Evolutionary conservation across 768 basidiomycete genomes (phyloP).

Genomic region (Trametopsis cervina): DNA sequence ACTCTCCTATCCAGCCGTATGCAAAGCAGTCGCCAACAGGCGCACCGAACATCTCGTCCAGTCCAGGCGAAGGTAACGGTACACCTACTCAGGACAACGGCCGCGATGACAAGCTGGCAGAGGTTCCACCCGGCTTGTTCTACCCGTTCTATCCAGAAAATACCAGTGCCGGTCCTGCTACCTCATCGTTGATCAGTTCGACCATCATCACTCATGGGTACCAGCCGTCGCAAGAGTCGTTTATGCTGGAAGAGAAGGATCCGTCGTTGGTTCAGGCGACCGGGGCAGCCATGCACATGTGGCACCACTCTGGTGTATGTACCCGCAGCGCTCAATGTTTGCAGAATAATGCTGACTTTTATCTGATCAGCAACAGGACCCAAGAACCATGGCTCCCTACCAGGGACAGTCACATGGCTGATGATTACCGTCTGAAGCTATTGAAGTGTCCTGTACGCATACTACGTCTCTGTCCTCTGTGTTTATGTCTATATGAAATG

Average conservation of each 20-base stretch:
- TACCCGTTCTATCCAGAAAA: slow-evolving; percentile 74
- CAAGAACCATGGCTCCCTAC: slow-evolving; percentile 7
- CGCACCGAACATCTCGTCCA: slow-evolving; percentile 8
- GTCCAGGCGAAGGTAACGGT: slow-evolving; percentile 9
- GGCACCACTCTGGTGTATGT: slow-evolving; percentile 28
- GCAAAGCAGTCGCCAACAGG: slow-evolving; percentile 18
- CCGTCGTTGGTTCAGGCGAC: slow-evolving; percentile 7
- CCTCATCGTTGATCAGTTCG: slow-evolving; percentile 30
- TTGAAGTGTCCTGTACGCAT: neutral
- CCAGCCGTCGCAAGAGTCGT: slow-evolving; percentile 53
- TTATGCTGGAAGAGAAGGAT: slow-evolving; percentile 64
- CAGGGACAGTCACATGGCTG: neutral
- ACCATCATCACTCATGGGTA: slow-evolving; percentile 48
- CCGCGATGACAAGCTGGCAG: slow-evolving; percentile 38
- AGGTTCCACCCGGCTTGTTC: slow-evolving; percentile 63
- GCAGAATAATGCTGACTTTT: neutral
- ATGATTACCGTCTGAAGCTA: neutral
- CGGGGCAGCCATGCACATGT: slow-evolving; percentile 24
- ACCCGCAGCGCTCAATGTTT: neutral
- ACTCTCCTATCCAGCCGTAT: slow-evolving; percentile 23
- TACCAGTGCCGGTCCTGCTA: slow-evolving; percentile 14
- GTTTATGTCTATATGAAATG: neutral
- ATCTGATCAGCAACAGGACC: slow-evolving; percentile 7
- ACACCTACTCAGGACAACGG: slow-evolving; percentile 3
- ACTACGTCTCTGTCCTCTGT: neutral